Evolutionary conservation across 2,329 filamentous ascomycete genomes (phyloP).

Genomic region (Purpureocillium lavendulum): DNA sequence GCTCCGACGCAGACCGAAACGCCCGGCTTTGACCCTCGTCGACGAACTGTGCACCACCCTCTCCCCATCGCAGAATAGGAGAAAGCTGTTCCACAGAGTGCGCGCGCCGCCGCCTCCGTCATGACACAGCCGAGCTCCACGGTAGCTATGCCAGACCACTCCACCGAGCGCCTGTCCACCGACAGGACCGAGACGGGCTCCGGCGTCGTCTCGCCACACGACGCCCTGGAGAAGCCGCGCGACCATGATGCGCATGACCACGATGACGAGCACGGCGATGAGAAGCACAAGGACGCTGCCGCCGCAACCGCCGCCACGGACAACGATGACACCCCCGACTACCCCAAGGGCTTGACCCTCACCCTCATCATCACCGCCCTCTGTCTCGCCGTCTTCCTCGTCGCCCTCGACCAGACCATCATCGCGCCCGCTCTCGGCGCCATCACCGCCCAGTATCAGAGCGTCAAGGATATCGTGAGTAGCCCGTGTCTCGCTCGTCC

Average conservation of each 20-base stretch:
- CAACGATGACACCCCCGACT: constrained; percentile 15
- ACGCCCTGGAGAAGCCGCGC: constrained; percentile 3
- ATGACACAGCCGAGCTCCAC: constrained; percentile 4
- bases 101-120: too few species aligned
- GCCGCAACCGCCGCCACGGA: constrained; percentile 3
- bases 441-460: constrained; percentile 36
- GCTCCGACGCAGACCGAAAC: too few species aligned
- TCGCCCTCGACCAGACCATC: constrained; percentile 43
- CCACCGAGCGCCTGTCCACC: constrained; percentile 14
- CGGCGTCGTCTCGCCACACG: constrained; percentile 10
- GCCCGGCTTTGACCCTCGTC: too few species aligned
- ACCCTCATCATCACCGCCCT: constrained; percentile 33
- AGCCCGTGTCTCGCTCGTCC: background rate
- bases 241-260: constrained; percentile 3
- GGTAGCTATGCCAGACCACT: constrained; percentile 7
- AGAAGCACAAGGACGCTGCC: constrained; percentile 3
- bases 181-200: constrained; percentile 23
- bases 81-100: too few species aligned
- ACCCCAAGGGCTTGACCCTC: constrained; percentile 31
- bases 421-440: constrained; percentile 43
- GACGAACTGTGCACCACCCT: too few species aligned
- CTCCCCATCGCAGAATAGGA: too few species aligned
- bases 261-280: constrained; percentile 1
- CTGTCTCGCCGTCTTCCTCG: constrained; percentile 38
- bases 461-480: constrained; percentile 35